Conservation (phyloP, 306 rosid species). For the Phaseolus lunatus region DNA sequence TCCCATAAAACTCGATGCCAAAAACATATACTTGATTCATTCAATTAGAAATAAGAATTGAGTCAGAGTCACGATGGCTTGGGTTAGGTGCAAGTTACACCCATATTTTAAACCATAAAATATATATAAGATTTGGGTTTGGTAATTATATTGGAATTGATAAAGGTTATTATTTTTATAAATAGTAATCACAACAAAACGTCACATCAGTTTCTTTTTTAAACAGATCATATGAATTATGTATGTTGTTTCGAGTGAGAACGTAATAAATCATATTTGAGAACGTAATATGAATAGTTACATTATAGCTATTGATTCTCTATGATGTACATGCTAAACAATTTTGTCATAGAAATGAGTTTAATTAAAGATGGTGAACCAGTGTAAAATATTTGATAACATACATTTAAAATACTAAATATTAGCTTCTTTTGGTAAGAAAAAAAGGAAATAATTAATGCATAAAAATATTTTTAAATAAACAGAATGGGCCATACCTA, state of each 20-base stretch:
- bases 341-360: neutral
- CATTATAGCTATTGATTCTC: no score
- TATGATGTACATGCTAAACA: no score
- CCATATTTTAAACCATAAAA: neutral
- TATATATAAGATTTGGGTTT: no score
- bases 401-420: neutral
- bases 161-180: neutral
- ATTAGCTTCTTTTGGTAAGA: neutral
- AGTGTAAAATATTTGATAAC: neutral
- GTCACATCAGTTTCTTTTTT: no score
- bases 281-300: no score
- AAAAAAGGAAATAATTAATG: neutral
- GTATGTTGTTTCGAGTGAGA: neutral
- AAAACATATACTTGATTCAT: neutral
- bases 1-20: neutral
- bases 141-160: neutral
- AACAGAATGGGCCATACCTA: neutral
- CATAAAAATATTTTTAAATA: neutral
- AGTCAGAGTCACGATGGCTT: slow-evolving; percentile 6
- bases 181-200: no score
- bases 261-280: no score
- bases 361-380: no score
- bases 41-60: slow-evolving; percentile 9
- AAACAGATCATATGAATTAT: no score
- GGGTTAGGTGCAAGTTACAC: slow-evolving; percentile 50